Conservation (phyloP, 2,329 filamentous ascomycete genomes). For the Paramyrothecium sp. region DNA sequence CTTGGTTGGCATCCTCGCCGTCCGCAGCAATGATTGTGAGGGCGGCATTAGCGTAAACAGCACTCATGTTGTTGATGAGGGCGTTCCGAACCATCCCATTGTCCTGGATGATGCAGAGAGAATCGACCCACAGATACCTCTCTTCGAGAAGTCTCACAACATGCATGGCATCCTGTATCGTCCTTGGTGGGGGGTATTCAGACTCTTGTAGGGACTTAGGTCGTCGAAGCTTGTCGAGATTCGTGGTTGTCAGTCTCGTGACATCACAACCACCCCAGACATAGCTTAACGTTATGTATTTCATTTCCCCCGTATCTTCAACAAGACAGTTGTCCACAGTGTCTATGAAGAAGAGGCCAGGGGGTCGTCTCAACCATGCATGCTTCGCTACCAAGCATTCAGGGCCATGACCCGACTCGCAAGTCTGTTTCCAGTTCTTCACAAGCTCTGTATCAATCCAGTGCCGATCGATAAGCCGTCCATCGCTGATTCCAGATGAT, state of each 20-base stretch:
- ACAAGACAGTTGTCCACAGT: not conserved
- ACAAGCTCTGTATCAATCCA: not conserved
- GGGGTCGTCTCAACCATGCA: not conserved
- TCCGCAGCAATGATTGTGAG: slow-evolving; percentile 43
- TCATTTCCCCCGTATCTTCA: not conserved
- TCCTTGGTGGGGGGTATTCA: slow-evolving; percentile 34
- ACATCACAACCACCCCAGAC: slow-evolving; percentile 38
- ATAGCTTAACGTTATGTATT: slow-evolving; percentile 43
- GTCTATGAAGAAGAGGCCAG: not conserved
- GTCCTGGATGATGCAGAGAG: too few relatives aligned
- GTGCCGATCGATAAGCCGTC: not conserved
- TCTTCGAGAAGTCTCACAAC: slow-evolving; percentile 40
- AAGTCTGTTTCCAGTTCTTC: not conserved
- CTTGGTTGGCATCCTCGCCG: slow-evolving; percentile 34
- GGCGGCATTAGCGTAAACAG: slow-evolving; percentile 43
- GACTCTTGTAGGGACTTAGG: slow-evolving; percentile 34
- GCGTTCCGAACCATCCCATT: slow-evolving; percentile 35
- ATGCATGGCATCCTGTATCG: slow-evolving; percentile 43
- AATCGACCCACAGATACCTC: slow-evolving; percentile 44
- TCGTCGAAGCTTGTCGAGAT: slow-evolving; percentile 28
- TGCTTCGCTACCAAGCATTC: not conserved
- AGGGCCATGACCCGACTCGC: not conserved
- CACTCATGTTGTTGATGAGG: slow-evolving; percentile 42
- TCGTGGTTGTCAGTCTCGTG: slow-evolving; percentile 20
- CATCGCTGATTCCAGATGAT: not conserved